phyloP scores from a whole-genome alignment of 352 stramenopile species.

The Lagenidium giganteum region DNA sequence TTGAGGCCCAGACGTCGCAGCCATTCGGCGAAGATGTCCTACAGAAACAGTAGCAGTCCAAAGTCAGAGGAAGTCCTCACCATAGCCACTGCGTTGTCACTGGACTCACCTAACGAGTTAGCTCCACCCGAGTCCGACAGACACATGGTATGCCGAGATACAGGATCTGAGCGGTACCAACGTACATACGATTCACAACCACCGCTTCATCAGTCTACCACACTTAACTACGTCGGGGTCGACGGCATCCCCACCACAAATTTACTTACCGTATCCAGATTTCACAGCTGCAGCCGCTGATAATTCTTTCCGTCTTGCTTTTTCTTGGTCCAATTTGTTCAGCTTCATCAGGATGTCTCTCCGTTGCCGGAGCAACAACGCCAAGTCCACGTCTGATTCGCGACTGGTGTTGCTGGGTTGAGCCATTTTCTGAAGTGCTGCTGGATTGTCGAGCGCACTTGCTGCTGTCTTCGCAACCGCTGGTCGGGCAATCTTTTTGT shows the following conservation, averaged over 20 bases:
- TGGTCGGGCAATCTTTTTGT: conserved; percentile 77
- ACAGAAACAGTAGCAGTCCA: conserved; percentile 3
- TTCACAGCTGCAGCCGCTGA: conserved; percentile 8
- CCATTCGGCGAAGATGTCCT: too few species aligned
- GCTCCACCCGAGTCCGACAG: conserved; percentile 25
- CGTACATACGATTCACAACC: neutral
- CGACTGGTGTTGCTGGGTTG: conserved; percentile 29
- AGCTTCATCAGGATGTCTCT: conserved; percentile 75
- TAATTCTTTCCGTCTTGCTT: conserved; percentile 36
- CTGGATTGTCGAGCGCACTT: conserved; percentile 75
- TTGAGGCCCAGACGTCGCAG: conserved; percentile 25
- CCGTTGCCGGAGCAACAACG: conserved; percentile 62
- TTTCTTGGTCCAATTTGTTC: conserved; percentile 49
- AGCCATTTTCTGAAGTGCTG: conserved; percentile 42
- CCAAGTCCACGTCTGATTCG: conserved; percentile 81
- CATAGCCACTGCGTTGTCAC: conserved; percentile 6
- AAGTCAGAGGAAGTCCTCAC: conserved; percentile 11
- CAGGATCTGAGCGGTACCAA: conserved; percentile 17
- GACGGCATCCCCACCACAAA: neutral
- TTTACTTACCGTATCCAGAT: neutral
- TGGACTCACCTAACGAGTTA: conserved; percentile 28
- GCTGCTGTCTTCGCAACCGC: conserved; percentile 68
- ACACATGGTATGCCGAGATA: conserved; percentile 40
- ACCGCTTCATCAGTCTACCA: conserved; percentile 1
- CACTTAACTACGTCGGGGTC: neutral